Evolutionary conservation across 139 green algal genomes (phyloP).

Genomic region (Micromonas pusilla): DNA sequence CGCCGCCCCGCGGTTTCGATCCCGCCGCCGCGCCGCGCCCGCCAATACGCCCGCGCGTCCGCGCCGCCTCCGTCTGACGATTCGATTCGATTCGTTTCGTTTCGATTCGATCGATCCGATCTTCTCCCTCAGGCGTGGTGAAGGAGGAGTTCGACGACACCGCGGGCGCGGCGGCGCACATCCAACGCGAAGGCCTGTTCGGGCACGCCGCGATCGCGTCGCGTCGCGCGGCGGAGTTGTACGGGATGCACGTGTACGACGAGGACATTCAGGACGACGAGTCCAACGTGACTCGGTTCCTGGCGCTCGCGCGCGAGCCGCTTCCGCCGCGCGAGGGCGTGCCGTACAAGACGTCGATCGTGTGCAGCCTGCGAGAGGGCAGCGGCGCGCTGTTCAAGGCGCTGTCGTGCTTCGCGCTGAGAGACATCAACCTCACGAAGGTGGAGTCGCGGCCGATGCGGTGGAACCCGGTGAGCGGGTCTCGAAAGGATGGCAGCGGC

Average conservation of each 20-base stretch:
- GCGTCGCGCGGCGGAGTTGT: slow-evolving; percentile 54
- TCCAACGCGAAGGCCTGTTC: slow-evolving; percentile 37
- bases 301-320: slow-evolving; percentile 86
- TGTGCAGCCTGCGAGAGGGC: slow-evolving; percentile 68
- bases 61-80: too few relatives aligned
- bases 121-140: slow-evolving; percentile 43
- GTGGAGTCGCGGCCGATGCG: slow-evolving; percentile 88
- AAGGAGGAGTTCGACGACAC: slow-evolving; percentile 87
- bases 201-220: slow-evolving; percentile 59
- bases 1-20: too few relatives aligned
- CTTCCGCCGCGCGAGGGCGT: slow-evolving; percentile 32
- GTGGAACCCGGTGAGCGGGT: slow-evolving; percentile 50
- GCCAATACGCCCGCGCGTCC: too few relatives aligned
- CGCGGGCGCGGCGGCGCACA: slow-evolving; percentile 72
- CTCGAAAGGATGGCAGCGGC: background rate
- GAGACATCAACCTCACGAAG: slow-evolving; percentile 95
- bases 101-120: too few relatives aligned
- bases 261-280: slow-evolving; percentile 75
- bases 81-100: too few relatives aligned
- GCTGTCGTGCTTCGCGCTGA: slow-evolving; percentile 87
- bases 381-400: slow-evolving; percentile 94
- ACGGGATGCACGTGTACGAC: slow-evolving; percentile 58
- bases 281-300: slow-evolving; percentile 74
- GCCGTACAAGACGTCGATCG: slow-evolving; percentile 79
- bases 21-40: too few relatives aligned